These are phyloP conservation scores for Ophiostoma ips DNA, from an alignment of 2,329 filamentous ascomycete species.

Conservation along the genomic window DNA sequence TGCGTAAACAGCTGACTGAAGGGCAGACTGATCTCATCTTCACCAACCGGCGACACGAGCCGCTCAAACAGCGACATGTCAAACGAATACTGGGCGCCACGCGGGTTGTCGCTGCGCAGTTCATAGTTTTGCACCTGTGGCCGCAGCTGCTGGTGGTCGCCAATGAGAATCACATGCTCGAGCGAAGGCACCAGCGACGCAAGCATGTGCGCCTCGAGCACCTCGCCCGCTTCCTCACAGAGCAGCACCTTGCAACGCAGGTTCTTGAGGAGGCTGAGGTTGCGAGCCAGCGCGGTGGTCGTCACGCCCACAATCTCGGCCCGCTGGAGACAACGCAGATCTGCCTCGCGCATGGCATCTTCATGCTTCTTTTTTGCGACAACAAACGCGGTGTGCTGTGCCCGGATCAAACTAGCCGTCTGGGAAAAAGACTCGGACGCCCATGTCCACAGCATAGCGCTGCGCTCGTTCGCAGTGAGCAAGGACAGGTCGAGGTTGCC, in stretches of 20 bases:
- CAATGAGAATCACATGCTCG: constrained; percentile 49
- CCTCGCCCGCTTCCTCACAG: constrained; percentile 56
- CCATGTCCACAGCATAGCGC: constrained; percentile 1
- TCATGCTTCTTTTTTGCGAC: constrained; percentile 4
- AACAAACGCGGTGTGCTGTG: background rate
- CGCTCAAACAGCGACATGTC: constrained; percentile 51
- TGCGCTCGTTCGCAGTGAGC: background rate
- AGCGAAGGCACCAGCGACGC: constrained; percentile 44
- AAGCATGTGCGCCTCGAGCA: constrained; percentile 49
- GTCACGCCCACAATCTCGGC: constrained; percentile 43
- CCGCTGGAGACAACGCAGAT: constrained; percentile 23
- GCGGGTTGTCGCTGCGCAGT: constrained; percentile 35
- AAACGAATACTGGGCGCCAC: constrained; percentile 35
- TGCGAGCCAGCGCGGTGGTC: constrained; percentile 42
- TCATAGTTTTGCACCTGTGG: constrained; percentile 42
- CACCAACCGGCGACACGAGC: constrained; percentile 11
- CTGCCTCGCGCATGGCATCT: constrained; percentile 19
- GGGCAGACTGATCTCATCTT: constrained; percentile 12
- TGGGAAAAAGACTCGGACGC: background rate
- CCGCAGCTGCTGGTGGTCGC: constrained; percentile 48
- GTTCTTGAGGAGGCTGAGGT: constrained; percentile 33
- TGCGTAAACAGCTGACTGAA: constrained; percentile 38
- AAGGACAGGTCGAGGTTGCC: background rate
- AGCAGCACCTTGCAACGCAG: constrained; percentile 42
- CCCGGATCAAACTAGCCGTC: background rate